Percentiles rank a stretch among this genome's conserved stretches.
Evolutionary conservation across 1,284 basidiomycete species (phyloP).

Genomic region (Ceratobasidium theobromae): DNA sequence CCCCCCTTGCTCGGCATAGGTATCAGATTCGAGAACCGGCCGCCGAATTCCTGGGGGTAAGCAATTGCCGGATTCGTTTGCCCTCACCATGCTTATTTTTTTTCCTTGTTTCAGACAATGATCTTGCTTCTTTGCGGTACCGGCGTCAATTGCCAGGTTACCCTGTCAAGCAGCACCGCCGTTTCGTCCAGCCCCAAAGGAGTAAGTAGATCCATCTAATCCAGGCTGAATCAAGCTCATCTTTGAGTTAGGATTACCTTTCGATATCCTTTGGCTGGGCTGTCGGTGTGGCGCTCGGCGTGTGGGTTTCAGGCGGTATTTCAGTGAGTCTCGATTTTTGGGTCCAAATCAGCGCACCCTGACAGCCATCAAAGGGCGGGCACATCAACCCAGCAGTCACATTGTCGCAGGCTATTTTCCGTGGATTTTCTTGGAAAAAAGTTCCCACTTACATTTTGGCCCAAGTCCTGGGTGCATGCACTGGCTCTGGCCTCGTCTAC

Average conservation of each 20-base stretch:
- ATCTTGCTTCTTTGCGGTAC: slow-evolving; percentile 66
- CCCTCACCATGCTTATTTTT: not conserved
- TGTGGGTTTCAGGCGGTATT: slow-evolving; percentile 64
- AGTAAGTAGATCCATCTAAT: slow-evolving; percentile 48
- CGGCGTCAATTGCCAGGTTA: slow-evolving; percentile 64
- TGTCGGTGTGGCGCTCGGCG: slow-evolving; percentile 62
- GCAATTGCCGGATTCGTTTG: not conserved
- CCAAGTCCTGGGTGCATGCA: slow-evolving; percentile 69
- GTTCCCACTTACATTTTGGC: slow-evolving; percentile 70
- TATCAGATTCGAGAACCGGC: slow-evolving; percentile 58
- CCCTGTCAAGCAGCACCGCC: slow-evolving; percentile 53
- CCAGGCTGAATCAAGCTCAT: slow-evolving; percentile 17
- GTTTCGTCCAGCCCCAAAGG: slow-evolving; percentile 61
- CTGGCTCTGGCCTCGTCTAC: slow-evolving; percentile 69
- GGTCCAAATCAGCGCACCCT: not conserved
- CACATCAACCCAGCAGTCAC: slow-evolving; percentile 82
- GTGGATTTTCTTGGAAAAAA: slow-evolving; percentile 77
- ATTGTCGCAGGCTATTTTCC: slow-evolving; percentile 63
- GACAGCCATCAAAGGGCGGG: slow-evolving; percentile 50
- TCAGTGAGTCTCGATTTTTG: slow-evolving; percentile 44
- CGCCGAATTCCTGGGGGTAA: slow-evolving; percentile 63
- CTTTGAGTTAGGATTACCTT: slow-evolving; percentile 53
- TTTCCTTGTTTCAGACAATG: slow-evolving; percentile 46
- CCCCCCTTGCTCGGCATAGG: slow-evolving; percentile 40
- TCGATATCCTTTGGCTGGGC: slow-evolving; percentile 70